phyloP scores from a whole-genome alignment of 73 alveolate species.

The Tetrahymena borealis region DNA sequence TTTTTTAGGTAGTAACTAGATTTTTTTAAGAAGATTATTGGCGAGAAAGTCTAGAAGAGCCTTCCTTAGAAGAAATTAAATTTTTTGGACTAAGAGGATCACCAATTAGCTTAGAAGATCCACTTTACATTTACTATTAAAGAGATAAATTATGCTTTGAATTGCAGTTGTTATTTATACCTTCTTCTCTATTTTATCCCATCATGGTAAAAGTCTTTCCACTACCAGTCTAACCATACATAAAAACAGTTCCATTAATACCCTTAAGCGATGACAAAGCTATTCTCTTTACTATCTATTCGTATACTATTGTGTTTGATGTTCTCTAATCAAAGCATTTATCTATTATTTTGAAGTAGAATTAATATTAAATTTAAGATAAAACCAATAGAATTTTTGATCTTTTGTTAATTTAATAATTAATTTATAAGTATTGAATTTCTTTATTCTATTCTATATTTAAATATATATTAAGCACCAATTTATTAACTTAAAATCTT shows the following conservation, averaged over 20 bases:
- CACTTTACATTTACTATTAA: background rate
- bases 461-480: too few relatives aligned
- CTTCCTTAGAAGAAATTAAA: background rate
- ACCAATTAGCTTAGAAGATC: background rate
- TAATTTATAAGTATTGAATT: too few relatives aligned
- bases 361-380: background rate
- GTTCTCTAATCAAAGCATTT: background rate
- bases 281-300: background rate
- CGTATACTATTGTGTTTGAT: background rate
- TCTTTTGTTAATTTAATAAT: too few relatives aligned
- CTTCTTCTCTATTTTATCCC: slow-evolving; percentile 33
- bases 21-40: background rate
- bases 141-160: background rate
- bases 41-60: background rate
- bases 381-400: background rate
- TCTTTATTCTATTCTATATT: too few relatives aligned
- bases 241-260: slow-evolving; percentile 39
- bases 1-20: background rate
- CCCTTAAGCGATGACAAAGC: slow-evolving; percentile 35
- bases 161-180: background rate
- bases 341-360: background rate
- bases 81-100: background rate
- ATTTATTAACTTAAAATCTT: too few relatives aligned
- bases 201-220: slow-evolving; percentile 53
- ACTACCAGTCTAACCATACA: slow-evolving; percentile 56